Base-by-base conservation (phyloP, 305 asterid species). In the Solanum chacoense region DNA sequence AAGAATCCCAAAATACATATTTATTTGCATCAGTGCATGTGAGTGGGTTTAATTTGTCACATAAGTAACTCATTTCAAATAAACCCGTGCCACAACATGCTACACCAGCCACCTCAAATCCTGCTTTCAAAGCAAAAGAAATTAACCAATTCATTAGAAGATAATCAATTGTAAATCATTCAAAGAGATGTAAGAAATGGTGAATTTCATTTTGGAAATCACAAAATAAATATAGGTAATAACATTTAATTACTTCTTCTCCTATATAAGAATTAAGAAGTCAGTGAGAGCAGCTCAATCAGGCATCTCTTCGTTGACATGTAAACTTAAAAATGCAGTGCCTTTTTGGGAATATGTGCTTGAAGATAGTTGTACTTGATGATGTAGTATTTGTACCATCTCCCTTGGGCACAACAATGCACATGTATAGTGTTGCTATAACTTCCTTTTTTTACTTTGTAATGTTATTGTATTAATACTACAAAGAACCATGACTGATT, bases 21-120 rank as follows among this genome's bases (percentile, higher is more conserved):
- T 94, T 93, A 29, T 89, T 91, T 37, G 99, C 98, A 89, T 95
- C 95, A 35, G 40, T 69, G 88, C 98, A 95, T 24, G 98, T 95
- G 69, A 92, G 92, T 13, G 96, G 96, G 88, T 90, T 94, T 32
- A 85, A 87, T 26, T 89, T 91, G 12, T 91, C 87, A 72, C 98
- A 94, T 89, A 91, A 65, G 73, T 95, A 95, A 81, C 96, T 59
- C 98, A 95, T 93, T 94, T 95, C 99, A 84, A 91, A 92, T 87
- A 86, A 86, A 71, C 99, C 98, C 11, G 95, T 96, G 89, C 97
- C 98, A 78, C 98, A 95, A 85, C 98, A 96, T 87, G 97, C 96
- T 71, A 36, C 86, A 29, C 90, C 93, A 34, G 93, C 90, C 12
- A 88, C 89, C 32, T 95, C 96, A 88, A 92, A 95, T 45, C 97